These are phyloP conservation scores for Globisporangium orthogonon DNA, from an alignment of 352 stramenopile genomes.

Conservation along the genomic window DNA sequence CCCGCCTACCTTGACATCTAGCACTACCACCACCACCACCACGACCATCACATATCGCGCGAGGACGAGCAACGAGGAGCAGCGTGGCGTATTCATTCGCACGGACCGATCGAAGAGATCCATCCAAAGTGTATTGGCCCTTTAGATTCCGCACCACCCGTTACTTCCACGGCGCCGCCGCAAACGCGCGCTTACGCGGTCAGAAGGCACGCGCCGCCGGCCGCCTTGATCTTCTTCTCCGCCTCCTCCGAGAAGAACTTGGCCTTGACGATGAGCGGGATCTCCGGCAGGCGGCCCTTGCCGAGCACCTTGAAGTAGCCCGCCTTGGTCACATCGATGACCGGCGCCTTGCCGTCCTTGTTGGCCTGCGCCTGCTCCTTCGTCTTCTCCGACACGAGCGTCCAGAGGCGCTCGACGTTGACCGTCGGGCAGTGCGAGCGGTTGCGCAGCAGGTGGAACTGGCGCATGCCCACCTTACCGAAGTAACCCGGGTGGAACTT, in stretches of 20 bases:
- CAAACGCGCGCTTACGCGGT: constrained; percentile 90
- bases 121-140: constrained; percentile 62
- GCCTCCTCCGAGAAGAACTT: constrained; percentile 99
- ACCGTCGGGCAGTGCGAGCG: constrained; percentile 95
- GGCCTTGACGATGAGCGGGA: constrained; percentile 99
- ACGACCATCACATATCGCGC: not conserved
- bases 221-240: constrained; percentile 99
- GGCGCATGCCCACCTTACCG: constrained; percentile 99
- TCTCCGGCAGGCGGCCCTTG: constrained; percentile 95
- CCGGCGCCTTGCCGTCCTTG: constrained; percentile 96
- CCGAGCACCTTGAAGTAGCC: constrained; percentile 99
- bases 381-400: constrained; percentile 95
- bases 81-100: constrained; percentile 6
- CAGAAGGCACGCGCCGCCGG: constrained; percentile 97
- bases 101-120: constrained; percentile 14
- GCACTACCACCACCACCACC: not conserved
- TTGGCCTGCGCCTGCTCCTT: constrained; percentile 94
- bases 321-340: constrained; percentile 97
- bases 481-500: constrained; percentile 99
- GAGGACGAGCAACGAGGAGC: not conserved
- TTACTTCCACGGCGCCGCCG: constrained; percentile 33
- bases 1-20: no score
- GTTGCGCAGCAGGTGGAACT: constrained; percentile 98
- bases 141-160: constrained; percentile 71
- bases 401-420: constrained; percentile 99